These are phyloP conservation scores for Mimosa pudica DNA, from an alignment of 306 rosid species.

Conservation along the genomic window DNA sequence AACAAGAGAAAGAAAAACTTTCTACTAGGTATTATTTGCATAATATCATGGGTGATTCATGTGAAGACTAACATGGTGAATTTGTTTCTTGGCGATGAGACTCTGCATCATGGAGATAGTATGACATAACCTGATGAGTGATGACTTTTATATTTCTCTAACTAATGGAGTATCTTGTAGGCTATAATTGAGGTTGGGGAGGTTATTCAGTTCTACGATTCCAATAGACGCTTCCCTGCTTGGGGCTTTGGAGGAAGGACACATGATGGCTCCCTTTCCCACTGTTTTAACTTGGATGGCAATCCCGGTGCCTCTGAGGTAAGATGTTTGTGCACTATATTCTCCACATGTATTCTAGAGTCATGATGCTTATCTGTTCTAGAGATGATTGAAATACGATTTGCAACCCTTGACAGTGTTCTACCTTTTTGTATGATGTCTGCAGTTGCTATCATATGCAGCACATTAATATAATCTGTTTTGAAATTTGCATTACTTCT, in stretches of 20 bases:
- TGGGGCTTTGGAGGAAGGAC: constrained; percentile 93
- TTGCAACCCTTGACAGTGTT: neutral
- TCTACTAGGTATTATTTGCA: neutral
- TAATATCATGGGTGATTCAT: neutral
- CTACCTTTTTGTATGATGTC: neutral
- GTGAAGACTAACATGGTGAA: neutral
- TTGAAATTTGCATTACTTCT: neutral
- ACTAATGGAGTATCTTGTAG: constrained; percentile 45
- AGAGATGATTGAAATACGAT: neutral
- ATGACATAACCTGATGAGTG: constrained; percentile 2
- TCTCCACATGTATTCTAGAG: neutral
- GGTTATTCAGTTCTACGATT: constrained; percentile 86
- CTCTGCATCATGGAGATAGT: constrained; percentile 7
- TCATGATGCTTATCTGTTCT: neutral
- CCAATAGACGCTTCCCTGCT: constrained; percentile 73
- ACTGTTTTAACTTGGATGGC: constrained; percentile 82
- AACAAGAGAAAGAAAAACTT: neutral
- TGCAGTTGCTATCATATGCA: neutral
- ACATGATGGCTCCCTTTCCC: constrained; percentile 50
- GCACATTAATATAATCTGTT: neutral
- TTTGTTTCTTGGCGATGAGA: neutral
- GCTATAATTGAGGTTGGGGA: constrained; percentile 84
- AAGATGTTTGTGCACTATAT: constrained; percentile 22
- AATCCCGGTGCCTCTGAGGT: constrained; percentile 59
- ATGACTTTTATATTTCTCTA: constrained; percentile 8